These are phyloP conservation scores for Beauveria sp. DNA, from an alignment of 2,329 filamentous ascomycete genomes.

Conservation along the genomic window DNA sequence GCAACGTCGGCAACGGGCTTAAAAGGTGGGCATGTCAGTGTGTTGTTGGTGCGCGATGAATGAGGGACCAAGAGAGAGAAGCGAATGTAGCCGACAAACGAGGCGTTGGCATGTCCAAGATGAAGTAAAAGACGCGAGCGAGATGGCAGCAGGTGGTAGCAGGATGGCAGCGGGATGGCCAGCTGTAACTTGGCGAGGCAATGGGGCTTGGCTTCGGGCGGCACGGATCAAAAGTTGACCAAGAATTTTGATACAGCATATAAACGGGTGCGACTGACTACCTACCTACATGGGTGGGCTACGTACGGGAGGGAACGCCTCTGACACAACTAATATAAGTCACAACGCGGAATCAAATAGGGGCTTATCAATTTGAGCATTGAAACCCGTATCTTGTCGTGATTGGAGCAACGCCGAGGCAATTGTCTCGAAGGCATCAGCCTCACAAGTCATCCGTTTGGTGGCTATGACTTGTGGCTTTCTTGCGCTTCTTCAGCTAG, in stretches of 20 bases:
- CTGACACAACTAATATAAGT: neutral
- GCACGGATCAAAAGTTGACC: neutral
- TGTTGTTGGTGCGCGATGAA: neutral
- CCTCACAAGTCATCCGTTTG: neutral
- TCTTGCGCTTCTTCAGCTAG: neutral
- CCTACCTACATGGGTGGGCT: no score
- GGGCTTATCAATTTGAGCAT: neutral
- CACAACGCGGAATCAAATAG: neutral
- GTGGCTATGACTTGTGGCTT: neutral
- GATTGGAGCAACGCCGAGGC: neutral
- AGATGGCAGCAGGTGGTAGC: neutral
- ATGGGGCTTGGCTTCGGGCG: neutral
- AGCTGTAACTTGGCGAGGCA: neutral
- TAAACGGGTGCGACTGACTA: no score
- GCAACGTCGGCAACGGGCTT: slow-evolving; percentile 5
- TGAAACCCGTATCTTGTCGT: neutral
- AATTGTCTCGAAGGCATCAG: neutral
- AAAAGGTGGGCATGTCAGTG: slow-evolving; percentile 53
- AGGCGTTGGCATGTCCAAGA: neutral
- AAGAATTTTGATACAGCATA: no score
- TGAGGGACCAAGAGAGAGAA: neutral
- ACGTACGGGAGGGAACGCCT: neutral
- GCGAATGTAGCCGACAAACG: slow-evolving; percentile 1
- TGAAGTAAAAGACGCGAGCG: neutral
- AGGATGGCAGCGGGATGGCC: neutral